A percentile compares a stretch with the other conserved stretches of the same genome.
phyloP scores from a whole-genome alignment of 2,329 filamentous ascomycete genomes.

The Aspergillus arachidicola region DNA sequence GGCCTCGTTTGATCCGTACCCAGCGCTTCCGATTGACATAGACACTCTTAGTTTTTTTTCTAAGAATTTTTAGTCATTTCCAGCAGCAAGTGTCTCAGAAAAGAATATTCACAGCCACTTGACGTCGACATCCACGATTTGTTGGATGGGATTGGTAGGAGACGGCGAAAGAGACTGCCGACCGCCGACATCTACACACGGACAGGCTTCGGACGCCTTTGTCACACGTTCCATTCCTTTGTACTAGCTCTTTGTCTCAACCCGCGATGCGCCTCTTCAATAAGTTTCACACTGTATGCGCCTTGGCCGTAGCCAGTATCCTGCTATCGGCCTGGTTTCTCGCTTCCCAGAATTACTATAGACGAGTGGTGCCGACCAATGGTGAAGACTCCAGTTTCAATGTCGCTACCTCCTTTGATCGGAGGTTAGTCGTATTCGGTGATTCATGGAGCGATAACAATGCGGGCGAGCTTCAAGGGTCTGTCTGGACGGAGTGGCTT shows the following conservation, averaged over 20 bases:
- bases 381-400: slow-evolving; percentile 22
- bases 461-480: slow-evolving; percentile 29
- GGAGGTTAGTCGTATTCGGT: slow-evolving; percentile 41
- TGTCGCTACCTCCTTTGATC: slow-evolving; percentile 25
- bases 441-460: slow-evolving; percentile 44
- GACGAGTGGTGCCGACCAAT: slow-evolving; percentile 21
- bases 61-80: not conserved
- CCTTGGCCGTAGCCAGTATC: slow-evolving; percentile 32
- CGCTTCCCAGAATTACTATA: slow-evolving; percentile 27
- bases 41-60: not conserved
- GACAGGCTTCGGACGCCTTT: slow-evolving; percentile 1
- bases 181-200: not conserved
- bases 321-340: slow-evolving; percentile 33
- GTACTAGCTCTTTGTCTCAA: slow-evolving; percentile 16
- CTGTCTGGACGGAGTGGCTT: slow-evolving; percentile 40
- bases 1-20: slow-evolving; percentile 7
- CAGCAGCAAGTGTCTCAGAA: not conserved
- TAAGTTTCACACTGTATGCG: slow-evolving; percentile 35
- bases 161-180: not conserved
- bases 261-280: slow-evolving; percentile 30
- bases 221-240: slow-evolving; percentile 12
- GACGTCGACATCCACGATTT: not conserved
- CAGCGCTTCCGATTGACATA: not conserved
- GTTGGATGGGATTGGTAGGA: not conserved
- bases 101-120: not conserved